A percentile compares a stretch with the other conserved stretches of the same genome.
Evolutionary conservation across 163 green algal species (phyloP).

Genomic region (Chlamydomonas reinhardtii): DNA sequence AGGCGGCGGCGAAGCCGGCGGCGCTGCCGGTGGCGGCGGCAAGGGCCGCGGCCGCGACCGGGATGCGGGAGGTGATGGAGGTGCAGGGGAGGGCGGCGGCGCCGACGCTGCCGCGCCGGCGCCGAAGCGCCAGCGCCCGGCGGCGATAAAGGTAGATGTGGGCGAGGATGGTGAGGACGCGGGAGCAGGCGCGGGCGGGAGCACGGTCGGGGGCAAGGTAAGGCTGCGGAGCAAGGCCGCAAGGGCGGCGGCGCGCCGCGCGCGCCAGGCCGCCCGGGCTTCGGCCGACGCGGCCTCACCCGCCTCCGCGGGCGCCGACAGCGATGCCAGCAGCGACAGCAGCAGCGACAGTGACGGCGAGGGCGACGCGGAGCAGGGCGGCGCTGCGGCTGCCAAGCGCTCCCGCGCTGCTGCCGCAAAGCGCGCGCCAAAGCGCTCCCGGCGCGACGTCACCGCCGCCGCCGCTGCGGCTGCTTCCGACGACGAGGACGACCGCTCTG

Average conservation of each 20-base stretch:
- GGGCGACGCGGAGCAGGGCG: neutral
- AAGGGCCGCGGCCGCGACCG: neutral
- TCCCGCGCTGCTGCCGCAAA: too few species aligned
- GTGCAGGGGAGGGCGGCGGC: neutral
- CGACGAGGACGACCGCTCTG: neutral
- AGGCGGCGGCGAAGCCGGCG: neutral
- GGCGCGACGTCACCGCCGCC: too few species aligned
- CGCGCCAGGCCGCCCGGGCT: neutral
- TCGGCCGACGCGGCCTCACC: neutral
- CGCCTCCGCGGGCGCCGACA: neutral
- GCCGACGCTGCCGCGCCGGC: neutral
- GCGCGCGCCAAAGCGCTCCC: neutral
- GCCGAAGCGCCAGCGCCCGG: constrained; percentile 14
- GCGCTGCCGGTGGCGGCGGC: neutral
- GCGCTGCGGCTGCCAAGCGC: too few species aligned
- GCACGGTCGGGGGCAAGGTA: neutral
- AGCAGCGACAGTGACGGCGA: neutral
- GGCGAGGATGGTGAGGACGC: neutral
- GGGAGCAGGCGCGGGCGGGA: neutral
- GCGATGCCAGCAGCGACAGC: neutral
- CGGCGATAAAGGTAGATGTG: neutral
- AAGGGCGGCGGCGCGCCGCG: neutral
- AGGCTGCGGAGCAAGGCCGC: too few species aligned
- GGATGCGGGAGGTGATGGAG: neutral
- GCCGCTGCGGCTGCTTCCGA: neutral